Evolutionary conservation across 345 rosid species (phyloP), one percentile per base, ranked within the genome.

Genomic region (Luvunga scandens): DNA sequence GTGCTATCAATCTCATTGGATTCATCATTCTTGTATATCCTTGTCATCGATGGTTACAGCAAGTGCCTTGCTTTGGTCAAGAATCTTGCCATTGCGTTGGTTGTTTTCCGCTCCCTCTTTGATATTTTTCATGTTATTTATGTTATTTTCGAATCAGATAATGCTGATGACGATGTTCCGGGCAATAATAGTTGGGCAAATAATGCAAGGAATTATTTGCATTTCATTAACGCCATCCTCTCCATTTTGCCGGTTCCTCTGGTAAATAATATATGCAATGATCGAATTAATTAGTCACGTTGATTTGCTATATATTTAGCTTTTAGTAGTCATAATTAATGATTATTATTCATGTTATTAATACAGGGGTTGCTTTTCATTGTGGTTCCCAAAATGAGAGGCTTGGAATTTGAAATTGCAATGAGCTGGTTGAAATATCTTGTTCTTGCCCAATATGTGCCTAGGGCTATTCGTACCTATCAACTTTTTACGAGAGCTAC

Each of bases 1-100:
- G 78, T 92, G 22, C 62, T 95, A 66, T 98, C 99, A 14, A 94
- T 95, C 24, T 92, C 99, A 2, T 81, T 95, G 64, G 98, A 92
- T 81, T 98, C 98, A 73, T 83, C 93, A 80, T 95, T 95, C 87
- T 88, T 93, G 79, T 95, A 95, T 68, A 86, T 93, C 5, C 98
- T 92, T 10, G 80, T 92, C 59, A 84, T 93, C 42, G 33, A 90
- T 70, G 90, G 83, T 60, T 9, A 75, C 16, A 75, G 12, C 77
- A 90, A 88, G 67, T 95, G 99, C 79, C 97, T 93, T 64, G 86
- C 19, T 33, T 76, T 87, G 84, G 98, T 93, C 82, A 59, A 72
- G 2, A 91, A 81, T 84, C 89, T 95, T 96, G 91, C 89, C 90
- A 80, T 84, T 18, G 88, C 94, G 4, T 98, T 98, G 4, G 85